Percentiles rank a stretch among this genome's conserved stretches.
Conservation (phyloP, 2,329 filamentous ascomycete genomes). For the Cercospora citrullina region DNA sequence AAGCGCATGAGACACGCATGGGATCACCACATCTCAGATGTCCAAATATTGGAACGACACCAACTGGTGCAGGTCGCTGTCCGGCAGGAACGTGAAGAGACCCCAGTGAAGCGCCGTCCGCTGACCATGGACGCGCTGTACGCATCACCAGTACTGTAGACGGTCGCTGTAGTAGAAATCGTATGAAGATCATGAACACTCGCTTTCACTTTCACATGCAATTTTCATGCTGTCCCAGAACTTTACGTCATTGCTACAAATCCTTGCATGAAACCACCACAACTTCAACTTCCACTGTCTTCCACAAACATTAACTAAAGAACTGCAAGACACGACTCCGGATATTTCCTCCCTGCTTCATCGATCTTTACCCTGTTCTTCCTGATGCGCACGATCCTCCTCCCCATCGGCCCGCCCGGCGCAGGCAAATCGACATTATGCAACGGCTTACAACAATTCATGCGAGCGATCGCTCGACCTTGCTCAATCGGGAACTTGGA, state of each 20-base stretch:
- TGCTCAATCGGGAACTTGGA: conserved; percentile 96
- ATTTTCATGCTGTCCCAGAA: not conserved
- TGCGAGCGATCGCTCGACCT: conserved; percentile 90
- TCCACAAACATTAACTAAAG: not conserved
- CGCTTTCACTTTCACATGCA: not conserved
- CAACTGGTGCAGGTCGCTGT: not conserved
- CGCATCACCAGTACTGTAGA: not conserved
- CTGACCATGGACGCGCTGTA: not conserved
- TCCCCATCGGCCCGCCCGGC: conserved; percentile 73
- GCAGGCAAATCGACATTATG: conserved; percentile 97
- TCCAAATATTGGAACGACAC: not conserved
- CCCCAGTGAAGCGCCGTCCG: not conserved
- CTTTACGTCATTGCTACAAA: conserved; percentile 3
- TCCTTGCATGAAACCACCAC: conserved; percentile 1
- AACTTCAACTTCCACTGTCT: not conserved
- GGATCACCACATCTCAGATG: not conserved
- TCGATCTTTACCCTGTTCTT: no score
- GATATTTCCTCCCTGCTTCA: no score
- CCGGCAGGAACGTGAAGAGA: not conserved
- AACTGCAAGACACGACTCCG: no score
- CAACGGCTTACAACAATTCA: conserved; percentile 98
- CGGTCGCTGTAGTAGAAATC: not conserved
- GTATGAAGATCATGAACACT: not conserved
- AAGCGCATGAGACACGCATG: not conserved
- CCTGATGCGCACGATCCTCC: conserved; percentile 31